Evolutionary conservation across 2,329 filamentous ascomycete species (phyloP).

Genomic region (Trichoderma simmonsii): DNA sequence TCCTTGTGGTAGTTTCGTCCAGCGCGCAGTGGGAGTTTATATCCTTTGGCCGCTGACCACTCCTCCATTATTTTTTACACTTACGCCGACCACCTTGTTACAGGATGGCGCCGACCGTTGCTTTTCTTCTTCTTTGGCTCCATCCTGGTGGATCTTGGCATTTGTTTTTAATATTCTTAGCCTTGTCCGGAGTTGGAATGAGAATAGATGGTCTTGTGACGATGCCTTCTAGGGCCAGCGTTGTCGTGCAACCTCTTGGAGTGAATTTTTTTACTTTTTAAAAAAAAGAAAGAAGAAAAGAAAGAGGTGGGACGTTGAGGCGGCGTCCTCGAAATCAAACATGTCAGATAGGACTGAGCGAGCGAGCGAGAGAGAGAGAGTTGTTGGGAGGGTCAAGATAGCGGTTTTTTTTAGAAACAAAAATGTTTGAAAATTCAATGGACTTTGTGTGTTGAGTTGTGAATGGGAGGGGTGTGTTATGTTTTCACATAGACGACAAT

Average conservation of each 20-base stretch:
- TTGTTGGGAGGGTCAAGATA: neutral
- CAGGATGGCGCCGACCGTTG: constrained; percentile 17
- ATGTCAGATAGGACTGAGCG: neutral
- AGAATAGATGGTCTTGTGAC: constrained; percentile 19
- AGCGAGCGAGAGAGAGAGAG: neutral
- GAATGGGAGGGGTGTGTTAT: neutral
- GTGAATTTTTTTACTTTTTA: neutral
- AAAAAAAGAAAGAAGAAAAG: neutral
- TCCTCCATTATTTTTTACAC: constrained; percentile 10
- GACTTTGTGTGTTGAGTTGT: neutral
- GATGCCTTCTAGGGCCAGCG: constrained; percentile 13
- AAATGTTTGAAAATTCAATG: neutral
- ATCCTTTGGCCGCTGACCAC: neutral
- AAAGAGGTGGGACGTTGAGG: constrained; percentile 14
- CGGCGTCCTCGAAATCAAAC: neutral
- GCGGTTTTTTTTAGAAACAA: neutral
- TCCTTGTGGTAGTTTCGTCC: constrained; percentile 1
- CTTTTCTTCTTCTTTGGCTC: constrained; percentile 17
- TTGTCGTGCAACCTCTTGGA: constrained; percentile 14
- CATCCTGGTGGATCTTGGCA: constrained; percentile 19
- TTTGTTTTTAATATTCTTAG: constrained; percentile 21
- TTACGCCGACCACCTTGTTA: constrained; percentile 14
- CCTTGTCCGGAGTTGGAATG: constrained; percentile 20
- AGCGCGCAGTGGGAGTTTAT: neutral
- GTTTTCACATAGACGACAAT: constrained; percentile 11